Evolutionary conservation across 805 yeast species (phyloP), one percentile per base, ranked within the genome.

Genomic region (Starmera pachycereana): DNA sequence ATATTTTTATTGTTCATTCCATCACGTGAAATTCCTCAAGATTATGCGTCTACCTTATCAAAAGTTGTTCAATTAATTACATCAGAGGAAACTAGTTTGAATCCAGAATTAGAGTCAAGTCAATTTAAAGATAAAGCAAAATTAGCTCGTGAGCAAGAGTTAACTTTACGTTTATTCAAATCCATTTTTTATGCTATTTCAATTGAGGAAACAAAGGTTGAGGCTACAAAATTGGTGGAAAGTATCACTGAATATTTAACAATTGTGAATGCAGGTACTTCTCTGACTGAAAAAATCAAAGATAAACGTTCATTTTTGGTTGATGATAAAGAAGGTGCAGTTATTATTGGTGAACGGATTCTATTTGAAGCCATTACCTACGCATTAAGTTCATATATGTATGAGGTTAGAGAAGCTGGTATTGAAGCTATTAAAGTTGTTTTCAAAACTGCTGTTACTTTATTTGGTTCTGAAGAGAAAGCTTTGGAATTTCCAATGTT

Each of bases 161-260:
- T 90, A 8, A 68, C 83, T 18, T 63, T 76, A 11, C 71, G 75
- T 39, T 61, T 92, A 12, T 52, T 87, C 40, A 86, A 84, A 47
- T 71, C 85, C 0, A 51, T 89, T 6, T 87, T 87, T 57, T 80
- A 72, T 56, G 71, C 97, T 0, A 76, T 82, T 3, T 81, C 94
- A 0, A 70, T 88, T 33, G 78, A 78, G 0, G 92, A 83, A 39
- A 63, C 84, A 9, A 69, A 70, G 40, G 81, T 75, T 0, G 87
- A 84, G 32, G 94, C 96, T 0, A 58, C 63, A 22, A 54, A 44
- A 6, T 63, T 89, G 40, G 69, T 88, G 27, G 69, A 71, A 37
- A 77, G 84, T 37, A 57, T 90, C 8, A 74, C 90, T 25, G 81
- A 78, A 40, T 97, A 92, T 56, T 78, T 84, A 45, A 78, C 88